Evolutionary conservation across 116 monocot genomes (phyloP), one percentile per base, ranked within the genome.

Genomic region (Posidonia oceanica): DNA sequence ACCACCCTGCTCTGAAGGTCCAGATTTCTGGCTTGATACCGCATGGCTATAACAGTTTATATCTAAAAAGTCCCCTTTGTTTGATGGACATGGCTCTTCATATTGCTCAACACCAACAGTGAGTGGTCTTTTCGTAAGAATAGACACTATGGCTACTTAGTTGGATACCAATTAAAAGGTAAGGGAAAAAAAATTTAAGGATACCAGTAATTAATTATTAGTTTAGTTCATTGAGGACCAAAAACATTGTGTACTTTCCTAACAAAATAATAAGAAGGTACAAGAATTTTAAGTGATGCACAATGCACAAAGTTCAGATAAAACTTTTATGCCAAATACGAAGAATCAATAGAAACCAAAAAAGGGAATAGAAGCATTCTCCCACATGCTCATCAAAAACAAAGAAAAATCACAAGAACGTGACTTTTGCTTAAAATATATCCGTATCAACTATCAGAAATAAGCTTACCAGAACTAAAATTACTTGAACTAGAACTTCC

Each of bases 81-180:
- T 69, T 55, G 23, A 55, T 15, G 55, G 61, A 61, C 66, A 72
- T 61, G 75, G 39, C 17, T 51, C 55, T 48, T 21, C 55, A 52
- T 54, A 54, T 40, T 66, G 64, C 11, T 74, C 42, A 16, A 62
- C 16, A 70, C 38, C 8, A 55, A 39, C 39, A 68, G 52, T 52
- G 51, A 52, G 60, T 71, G 77, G 63, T 36, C 76, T 78, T 83
- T 87, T 91, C 61, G 7, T 73, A 17, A 96, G 80, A 69, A 96
- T 81, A 54, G 96, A 83, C 20, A 87, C 96, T 96, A 48, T 10
- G 8, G 48, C 12, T 48, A 48, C 7, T 48, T 48, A 7, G 7
- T 48, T 48, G 48, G 7, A 48, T 21, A 36, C 56, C 75, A 58
- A 39, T 42, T 3, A 66, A 48, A 66, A 48, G 44, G 65, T 17